phyloP scores from a whole-genome alignment of 192 early-diverging fungal genomes.

The Coemansia sp. region DNA sequence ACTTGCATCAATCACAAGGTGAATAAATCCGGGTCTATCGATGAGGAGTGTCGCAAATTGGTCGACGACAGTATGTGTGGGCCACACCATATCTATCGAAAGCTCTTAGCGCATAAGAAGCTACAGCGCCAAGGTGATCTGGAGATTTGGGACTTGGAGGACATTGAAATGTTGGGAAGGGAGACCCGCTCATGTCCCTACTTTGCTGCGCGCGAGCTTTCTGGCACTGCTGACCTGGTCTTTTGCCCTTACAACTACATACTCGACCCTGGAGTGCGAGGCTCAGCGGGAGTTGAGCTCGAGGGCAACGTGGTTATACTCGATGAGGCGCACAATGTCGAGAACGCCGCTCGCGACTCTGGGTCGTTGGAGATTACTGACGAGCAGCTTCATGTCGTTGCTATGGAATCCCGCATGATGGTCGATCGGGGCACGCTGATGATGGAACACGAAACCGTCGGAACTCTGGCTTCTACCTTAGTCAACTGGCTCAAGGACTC shows the following conservation, averaged over 20 bases:
- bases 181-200: slow-evolving; percentile 58
- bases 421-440: slow-evolving; percentile 11
- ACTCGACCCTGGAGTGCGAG: slow-evolving; percentile 61
- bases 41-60: slow-evolving; percentile 41
- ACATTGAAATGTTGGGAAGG: slow-evolving; percentile 52
- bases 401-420: slow-evolving; percentile 40
- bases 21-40: slow-evolving; percentile 28
- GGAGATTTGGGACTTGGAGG: slow-evolving; percentile 66
- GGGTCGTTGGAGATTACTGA: slow-evolving; percentile 57
- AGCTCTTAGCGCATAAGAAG: slow-evolving; percentile 1
- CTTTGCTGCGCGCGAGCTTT: slow-evolving; percentile 55
- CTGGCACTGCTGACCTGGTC: slow-evolving; percentile 56
- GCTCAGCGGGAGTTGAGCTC: slow-evolving; percentile 55
- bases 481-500: slow-evolving; percentile 26
- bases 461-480: slow-evolving; percentile 16
- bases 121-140: slow-evolving; percentile 14
- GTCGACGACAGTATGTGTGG: slow-evolving; percentile 37
- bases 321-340: slow-evolving; percentile 70
- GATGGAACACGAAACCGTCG: slow-evolving; percentile 20
- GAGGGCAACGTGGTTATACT: slow-evolving; percentile 58
- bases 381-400: slow-evolving; percentile 31
- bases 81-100: background rate
- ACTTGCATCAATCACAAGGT: slow-evolving; percentile 53
- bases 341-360: slow-evolving; percentile 59
- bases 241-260: slow-evolving; percentile 73